These are phyloP conservation scores for Penicillium pulvis DNA, from an alignment of 495 filamentous ascomycete genomes.

Conservation along the genomic window DNA sequence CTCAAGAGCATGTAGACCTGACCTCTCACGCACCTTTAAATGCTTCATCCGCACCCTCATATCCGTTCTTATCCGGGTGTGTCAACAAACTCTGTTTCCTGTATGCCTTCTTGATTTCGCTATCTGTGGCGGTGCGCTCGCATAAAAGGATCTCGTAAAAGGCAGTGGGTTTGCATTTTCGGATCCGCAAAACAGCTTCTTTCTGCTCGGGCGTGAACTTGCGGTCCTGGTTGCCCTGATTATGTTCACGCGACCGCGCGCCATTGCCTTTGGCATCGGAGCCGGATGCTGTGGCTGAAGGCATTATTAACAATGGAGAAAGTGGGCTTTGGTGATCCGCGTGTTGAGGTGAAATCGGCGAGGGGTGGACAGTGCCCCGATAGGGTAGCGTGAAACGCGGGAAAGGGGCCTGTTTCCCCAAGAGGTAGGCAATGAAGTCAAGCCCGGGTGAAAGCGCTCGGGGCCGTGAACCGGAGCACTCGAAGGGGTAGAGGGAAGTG, in stretches of 20 bases:
- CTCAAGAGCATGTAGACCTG: not conserved
- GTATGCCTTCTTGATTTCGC: conserved; percentile 96
- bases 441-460: conserved; percentile 8
- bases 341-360: not conserved
- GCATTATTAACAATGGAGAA: conserved; percentile 55
- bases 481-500: conserved; percentile 10
- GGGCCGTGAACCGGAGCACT: conserved; percentile 12
- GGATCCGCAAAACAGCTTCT: conserved; percentile 82
- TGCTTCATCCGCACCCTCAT: conserved; percentile 92
- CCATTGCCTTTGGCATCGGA: conserved; percentile 62
- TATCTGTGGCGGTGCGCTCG: conserved; percentile 71
- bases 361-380: conserved; percentile 5
- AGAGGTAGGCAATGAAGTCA: conserved; percentile 13
- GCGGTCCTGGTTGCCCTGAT: conserved; percentile 89
- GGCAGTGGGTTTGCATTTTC: conserved; percentile 77
- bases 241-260: conserved; percentile 74
- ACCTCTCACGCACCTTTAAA: conserved; percentile 74
- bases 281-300: conserved; percentile 75
- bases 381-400: conserved; percentile 22
- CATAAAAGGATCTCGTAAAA: conserved; percentile 93
- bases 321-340: not conserved
- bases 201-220: conserved; percentile 90
- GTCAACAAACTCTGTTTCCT: conserved; percentile 88
- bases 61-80: conserved; percentile 99
- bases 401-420: conserved; percentile 23